These are phyloP conservation scores for Nigrograna mackinnonii DNA, from an alignment of 2,329 filamentous ascomycete genomes.

Conservation along the genomic window DNA sequence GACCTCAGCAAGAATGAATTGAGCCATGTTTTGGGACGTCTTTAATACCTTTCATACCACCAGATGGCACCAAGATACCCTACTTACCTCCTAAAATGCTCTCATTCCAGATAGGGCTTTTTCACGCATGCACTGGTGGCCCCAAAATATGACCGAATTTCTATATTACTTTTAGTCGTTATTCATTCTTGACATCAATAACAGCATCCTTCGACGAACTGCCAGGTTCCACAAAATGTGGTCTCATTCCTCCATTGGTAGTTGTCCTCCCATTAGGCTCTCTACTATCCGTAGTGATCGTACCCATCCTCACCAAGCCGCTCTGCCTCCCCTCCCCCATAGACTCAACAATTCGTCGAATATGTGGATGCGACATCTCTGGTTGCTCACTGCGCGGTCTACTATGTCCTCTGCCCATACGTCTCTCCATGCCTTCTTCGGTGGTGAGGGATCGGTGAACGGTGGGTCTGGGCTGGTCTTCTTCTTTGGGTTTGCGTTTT, in stretches of 20 bases:
- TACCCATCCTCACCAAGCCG: not conserved
- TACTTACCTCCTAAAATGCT: too few species aligned
- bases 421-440: slow-evolving; percentile 30
- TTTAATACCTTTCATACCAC: too few species aligned
- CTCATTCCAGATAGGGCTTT: too few species aligned
- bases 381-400: slow-evolving; percentile 1
- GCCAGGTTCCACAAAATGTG: not conserved
- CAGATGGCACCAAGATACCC: too few species aligned
- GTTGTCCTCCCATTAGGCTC: too few species aligned
- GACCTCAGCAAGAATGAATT: too few species aligned
- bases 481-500: slow-evolving; percentile 9
- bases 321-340: slow-evolving; percentile 1
- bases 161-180: too few species aligned
- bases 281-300: not conserved
- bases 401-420: slow-evolving; percentile 13
- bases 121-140: too few species aligned
- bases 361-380: slow-evolving; percentile 5
- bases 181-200: not conserved
- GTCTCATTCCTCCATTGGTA: not conserved
- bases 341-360: not conserved
- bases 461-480: slow-evolving; percentile 6
- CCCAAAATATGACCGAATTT: too few species aligned
- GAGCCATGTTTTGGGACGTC: too few species aligned
- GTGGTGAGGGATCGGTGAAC: slow-evolving; percentile 28
- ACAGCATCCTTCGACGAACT: not conserved